A percentile compares a stretch with the other conserved stretches of the same genome.
Evolutionary conservation across 164 flowering plant species (phyloP).

Genomic region (Nymphaea colorata): DNA sequence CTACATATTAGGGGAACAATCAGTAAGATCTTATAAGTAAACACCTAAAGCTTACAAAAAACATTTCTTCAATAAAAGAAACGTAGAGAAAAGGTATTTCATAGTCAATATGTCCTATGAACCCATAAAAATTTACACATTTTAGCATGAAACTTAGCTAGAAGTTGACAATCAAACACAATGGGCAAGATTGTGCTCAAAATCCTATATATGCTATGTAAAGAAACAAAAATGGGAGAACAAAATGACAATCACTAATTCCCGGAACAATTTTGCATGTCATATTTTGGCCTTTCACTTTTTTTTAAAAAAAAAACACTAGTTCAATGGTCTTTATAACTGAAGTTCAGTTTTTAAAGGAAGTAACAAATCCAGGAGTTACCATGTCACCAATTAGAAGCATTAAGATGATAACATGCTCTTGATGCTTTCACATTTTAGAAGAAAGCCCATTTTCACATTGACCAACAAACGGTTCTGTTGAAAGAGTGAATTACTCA

Average conservation of each 20-base stretch:
- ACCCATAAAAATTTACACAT: background rate
- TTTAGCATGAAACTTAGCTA: background rate
- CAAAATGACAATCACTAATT: no score
- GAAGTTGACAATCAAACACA: background rate
- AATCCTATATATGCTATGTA: no score
- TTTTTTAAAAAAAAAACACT: no score
- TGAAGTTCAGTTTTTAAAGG: no score
- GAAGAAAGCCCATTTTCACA: background rate
- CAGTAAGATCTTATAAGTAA: background rate
- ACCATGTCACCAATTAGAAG: no score
- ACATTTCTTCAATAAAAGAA: background rate
- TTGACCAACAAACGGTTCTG: background rate
- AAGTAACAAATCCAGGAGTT: no score
- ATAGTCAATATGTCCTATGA: background rate
- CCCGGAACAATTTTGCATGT: no score
- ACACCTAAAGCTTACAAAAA: background rate
- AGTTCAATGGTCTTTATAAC: no score
- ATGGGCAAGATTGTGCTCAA: background rate
- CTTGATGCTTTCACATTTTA: background rate
- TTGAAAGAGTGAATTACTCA: slow-evolving; percentile 13
- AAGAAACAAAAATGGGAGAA: no score
- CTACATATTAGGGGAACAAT: slow-evolving; percentile 15
- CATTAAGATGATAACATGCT: no score
- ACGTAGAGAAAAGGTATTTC: background rate
- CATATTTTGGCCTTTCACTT: no score